Base-by-base conservation (phyloP, 805 yeast species). In the Candida silvicultrix region DNA sequence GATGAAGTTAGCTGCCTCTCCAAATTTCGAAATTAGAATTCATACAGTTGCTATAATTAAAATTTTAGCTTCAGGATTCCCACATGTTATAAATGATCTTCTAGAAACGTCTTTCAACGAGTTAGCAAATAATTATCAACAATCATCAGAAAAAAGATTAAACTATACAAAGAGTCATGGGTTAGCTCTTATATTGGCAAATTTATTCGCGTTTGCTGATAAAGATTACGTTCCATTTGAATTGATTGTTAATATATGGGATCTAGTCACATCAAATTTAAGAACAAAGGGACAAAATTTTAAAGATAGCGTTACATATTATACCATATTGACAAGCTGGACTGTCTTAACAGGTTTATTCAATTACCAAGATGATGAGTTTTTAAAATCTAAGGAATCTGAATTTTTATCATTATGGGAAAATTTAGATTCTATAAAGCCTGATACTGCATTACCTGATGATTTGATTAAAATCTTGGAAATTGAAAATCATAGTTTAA, bases 381-480 rank as follows among this genome's bases (percentile, higher is more conserved):
- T 78, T 46, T 66, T 85, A 34, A 67, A 71, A 43, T 68, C 78
- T 46, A 83, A 82, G 51, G 65, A 74, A 14, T 72, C 80, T 3
- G 88, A 82, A 52, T 68, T 85, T 42, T 62, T 85, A 40, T 60
- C 70, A 10, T 67, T 84, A 46, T 85, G 90, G 90, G 80, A 80
- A 49, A 72, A 75, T 38, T 66, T 82, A 8, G 55, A 81, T 35
- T 73, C 78, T 1, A 77, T 77, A 40, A 67, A 77, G 2, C 71
- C 74, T 45, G 70, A 74, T 14, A 67, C 74, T 15, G 56, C 63
- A 3, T 59, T 58, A 25, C 65, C 62, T 22, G 65, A 64, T 20
- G 69, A 61, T 16, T 57, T 73, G 3, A 59, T 62, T 16, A 66
- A 69, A 60, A 71, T 63, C 45, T 62, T 69, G 43, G 81, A 80